These are phyloP conservation scores for Geotrichum candidum DNA, from an alignment of 1,139 yeast genomes.

Conservation along the genomic window DNA sequence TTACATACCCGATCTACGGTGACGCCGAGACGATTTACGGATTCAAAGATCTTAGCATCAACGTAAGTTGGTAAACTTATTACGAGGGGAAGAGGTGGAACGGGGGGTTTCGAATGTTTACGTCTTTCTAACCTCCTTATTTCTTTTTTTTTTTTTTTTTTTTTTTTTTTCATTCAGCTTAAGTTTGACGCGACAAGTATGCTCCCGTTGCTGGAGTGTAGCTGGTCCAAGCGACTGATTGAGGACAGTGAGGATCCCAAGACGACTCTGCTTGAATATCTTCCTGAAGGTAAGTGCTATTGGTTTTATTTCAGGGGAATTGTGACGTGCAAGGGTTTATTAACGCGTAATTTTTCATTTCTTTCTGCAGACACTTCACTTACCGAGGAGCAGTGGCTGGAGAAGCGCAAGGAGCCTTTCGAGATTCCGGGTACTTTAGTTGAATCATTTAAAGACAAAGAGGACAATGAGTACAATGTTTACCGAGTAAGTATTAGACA, in stretches of 20 bases:
- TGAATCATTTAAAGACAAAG: constrained; percentile 34
- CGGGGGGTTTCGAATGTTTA: neutral
- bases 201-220: constrained; percentile 52
- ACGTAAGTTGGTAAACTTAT: constrained; percentile 31
- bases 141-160: neutral
- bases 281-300: constrained; percentile 45
- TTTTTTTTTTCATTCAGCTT: constrained; percentile 28
- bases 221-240: constrained; percentile 44
- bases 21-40: constrained; percentile 89
- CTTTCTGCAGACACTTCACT: constrained; percentile 42
- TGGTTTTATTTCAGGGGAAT: constrained; percentile 17
- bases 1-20: constrained; percentile 91
- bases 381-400: constrained; percentile 65
- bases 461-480: constrained; percentile 36
- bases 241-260: constrained; percentile 41
- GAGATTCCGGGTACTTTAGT: constrained; percentile 48
- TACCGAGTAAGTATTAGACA: constrained; percentile 28
- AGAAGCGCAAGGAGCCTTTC: constrained; percentile 40
- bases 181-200: constrained; percentile 53
- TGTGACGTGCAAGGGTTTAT: neutral
- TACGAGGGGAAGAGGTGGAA: constrained; percentile 43
- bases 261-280: constrained; percentile 46
- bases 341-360: neutral
- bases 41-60: constrained; percentile 46
- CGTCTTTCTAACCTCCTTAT: no score